Evolutionary conservation across 1,284 basidiomycete species (phyloP).

Genomic region (Moesziomyces parantarcticus): DNA sequence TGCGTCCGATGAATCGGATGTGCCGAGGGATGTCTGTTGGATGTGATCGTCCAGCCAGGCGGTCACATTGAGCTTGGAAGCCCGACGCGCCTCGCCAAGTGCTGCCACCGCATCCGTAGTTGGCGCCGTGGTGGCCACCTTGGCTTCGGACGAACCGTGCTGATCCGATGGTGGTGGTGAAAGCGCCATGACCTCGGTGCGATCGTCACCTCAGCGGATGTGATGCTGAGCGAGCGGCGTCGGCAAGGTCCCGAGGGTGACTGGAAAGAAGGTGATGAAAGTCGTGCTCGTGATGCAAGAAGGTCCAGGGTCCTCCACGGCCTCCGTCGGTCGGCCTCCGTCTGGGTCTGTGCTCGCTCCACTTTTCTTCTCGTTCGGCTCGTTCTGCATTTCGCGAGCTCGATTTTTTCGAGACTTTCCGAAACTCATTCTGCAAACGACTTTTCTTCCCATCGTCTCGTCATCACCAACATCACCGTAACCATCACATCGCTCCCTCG

Average conservation of each 20-base stretch:
- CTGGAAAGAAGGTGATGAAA: background rate
- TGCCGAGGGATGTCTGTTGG: background rate
- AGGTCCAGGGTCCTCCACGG: background rate
- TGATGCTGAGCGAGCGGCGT: constrained; percentile 1
- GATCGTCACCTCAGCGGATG: background rate
- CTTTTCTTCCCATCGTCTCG: background rate
- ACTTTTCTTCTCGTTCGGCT: constrained; percentile 19
- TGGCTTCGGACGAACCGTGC: constrained; percentile 11
- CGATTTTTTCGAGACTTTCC: constrained; percentile 7
- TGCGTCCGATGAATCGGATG: background rate
- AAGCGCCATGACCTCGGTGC: constrained; percentile 12
- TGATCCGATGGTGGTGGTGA: constrained; percentile 15
- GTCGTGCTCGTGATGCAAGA: background rate
- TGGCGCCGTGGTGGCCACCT: background rate
- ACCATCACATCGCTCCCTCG: constrained; percentile 1
- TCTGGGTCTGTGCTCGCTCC: constrained; percentile 34
- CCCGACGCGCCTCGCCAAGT: constrained; percentile 7
- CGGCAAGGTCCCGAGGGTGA: background rate
- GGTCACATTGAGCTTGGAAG: constrained; percentile 13
- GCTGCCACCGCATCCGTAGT: constrained; percentile 21
- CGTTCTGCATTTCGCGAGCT: constrained; percentile 4
- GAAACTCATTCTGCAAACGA: background rate
- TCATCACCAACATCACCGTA: background rate
- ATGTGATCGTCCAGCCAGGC: constrained; percentile 34
- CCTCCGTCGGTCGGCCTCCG: constrained; percentile 2